A percentile compares a stretch with the other conserved stretches of the same genome.
Evolutionary conservation across 805 yeast species (phyloP).

Genomic region (Tetrapisispora namnaoensis): DNA sequence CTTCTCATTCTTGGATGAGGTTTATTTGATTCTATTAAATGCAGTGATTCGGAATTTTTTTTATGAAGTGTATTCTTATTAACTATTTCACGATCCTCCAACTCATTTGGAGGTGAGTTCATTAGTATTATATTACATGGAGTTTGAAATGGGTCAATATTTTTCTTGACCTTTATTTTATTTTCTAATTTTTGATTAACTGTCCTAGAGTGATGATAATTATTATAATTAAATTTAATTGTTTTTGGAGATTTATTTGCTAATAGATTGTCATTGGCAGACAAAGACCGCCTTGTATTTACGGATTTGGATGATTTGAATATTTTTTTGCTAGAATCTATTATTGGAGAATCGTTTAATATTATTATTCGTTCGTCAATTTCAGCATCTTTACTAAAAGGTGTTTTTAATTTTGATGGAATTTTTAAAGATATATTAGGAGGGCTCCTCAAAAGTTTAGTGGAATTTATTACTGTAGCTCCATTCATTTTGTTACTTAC

Average conservation of each 20-base stretch:
- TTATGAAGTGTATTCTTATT: not conserved
- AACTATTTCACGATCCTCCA: not conserved
- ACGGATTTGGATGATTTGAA: not conserved
- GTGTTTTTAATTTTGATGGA: not conserved
- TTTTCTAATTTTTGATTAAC: not conserved
- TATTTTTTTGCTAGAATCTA: not conserved
- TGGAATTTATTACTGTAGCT: not conserved
- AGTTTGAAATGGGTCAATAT: not conserved
- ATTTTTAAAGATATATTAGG: not conserved
- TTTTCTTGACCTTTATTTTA: not conserved
- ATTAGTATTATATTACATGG: conserved; percentile 1
- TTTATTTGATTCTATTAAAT: conserved; percentile 21
- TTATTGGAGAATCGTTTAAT: not conserved
- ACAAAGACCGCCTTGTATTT: not conserved
- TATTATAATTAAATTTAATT: conserved; percentile 1
- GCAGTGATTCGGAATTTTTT: conserved; percentile 2
- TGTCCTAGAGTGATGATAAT: not conserved
- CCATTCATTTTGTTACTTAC: not conserved
- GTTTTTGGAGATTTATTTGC: conserved; percentile 1
- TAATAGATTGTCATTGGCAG: not conserved
- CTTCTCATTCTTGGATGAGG: conserved; percentile 28
- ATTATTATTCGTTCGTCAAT: not conserved
- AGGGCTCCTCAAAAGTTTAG: not conserved
- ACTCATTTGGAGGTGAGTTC: conserved; percentile 1
- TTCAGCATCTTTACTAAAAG: not conserved